phyloP scores from a whole-genome alignment of 768 basidiomycete genomes.

The Lactarius indigo region DNA sequence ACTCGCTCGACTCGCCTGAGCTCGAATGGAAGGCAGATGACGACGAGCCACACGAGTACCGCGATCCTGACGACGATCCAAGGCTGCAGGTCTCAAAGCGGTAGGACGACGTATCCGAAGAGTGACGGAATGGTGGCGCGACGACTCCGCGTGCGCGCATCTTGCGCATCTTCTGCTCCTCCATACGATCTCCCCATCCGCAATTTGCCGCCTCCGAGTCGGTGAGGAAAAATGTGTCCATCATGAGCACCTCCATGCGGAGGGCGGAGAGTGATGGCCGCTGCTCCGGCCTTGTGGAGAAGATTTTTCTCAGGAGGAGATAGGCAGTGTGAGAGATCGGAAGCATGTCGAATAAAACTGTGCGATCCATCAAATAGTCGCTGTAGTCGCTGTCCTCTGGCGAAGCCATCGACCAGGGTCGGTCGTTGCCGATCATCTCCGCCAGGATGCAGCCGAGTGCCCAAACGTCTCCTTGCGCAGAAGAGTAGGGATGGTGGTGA shows the following conservation, averaged over 20 bases:
- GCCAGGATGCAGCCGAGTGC: constrained; percentile 19
- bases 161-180: background rate
- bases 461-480: constrained; percentile 17
- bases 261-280: constrained; percentile 66
- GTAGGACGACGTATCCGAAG: background rate
- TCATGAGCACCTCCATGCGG: constrained; percentile 48
- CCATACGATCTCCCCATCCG: constrained; percentile 5
- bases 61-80: background rate
- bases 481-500: constrained; percentile 5
- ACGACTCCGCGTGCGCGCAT: background rate
- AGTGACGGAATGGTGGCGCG: background rate
- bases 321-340: constrained; percentile 38
- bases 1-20: background rate
- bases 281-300: constrained; percentile 56
- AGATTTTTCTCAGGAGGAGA: constrained; percentile 50
- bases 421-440: constrained; percentile 13
- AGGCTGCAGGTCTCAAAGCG: background rate
- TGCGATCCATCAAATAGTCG: constrained; percentile 1
- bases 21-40: background rate
- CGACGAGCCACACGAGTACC: background rate
- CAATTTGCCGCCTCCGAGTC: constrained; percentile 36
- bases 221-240: constrained; percentile 61
- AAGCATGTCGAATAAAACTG: background rate
- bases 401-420: constrained; percentile 1
- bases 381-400: background rate